phyloP scores from a whole-genome alignment of 2,329 filamentous ascomycete genomes.

The Penicillium decumbens region DNA sequence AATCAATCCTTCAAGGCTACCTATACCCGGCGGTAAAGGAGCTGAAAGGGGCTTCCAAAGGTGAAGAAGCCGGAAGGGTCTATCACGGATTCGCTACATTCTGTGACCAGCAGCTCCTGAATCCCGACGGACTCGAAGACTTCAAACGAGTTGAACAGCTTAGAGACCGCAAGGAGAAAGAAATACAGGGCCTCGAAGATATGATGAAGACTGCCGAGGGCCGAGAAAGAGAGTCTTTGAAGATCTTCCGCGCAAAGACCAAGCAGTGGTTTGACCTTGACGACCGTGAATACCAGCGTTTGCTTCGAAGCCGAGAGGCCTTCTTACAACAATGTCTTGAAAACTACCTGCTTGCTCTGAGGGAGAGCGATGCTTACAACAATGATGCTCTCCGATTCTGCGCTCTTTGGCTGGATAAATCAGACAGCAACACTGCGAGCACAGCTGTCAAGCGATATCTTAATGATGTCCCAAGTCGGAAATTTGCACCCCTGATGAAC shows the following conservation, averaged over 20 bases:
- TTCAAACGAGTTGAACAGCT: constrained; percentile 74
- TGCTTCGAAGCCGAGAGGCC: constrained; percentile 69
- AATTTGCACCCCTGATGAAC: constrained; percentile 91
- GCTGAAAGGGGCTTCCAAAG: constrained; percentile 63
- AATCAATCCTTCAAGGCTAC: constrained; percentile 82
- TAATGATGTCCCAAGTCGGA: constrained; percentile 72
- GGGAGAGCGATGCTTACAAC: constrained; percentile 80
- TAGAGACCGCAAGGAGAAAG: constrained; percentile 72
- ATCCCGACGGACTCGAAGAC: constrained; percentile 78
- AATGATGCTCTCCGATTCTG: constrained; percentile 89
- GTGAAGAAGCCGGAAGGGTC: constrained; percentile 75
- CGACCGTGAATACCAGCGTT: constrained; percentile 74
- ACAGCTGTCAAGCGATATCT: constrained; percentile 68
- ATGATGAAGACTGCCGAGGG: constrained; percentile 49
- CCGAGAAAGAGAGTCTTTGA: constrained; percentile 55
- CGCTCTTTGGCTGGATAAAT: constrained; percentile 87
- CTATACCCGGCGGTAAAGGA: constrained; percentile 78
- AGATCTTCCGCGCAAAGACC: constrained; percentile 64
- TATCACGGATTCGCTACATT: constrained; percentile 94
- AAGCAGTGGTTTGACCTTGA: constrained; percentile 88
- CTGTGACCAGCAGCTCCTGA: constrained; percentile 89
- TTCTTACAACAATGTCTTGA: constrained; percentile 86
- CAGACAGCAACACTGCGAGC: constrained; percentile 71
- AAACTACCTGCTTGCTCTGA: constrained; percentile 83
- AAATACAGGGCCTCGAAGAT: constrained; percentile 68